phyloP scores from a whole-genome alignment of 805 yeast species.

The Grigorovia humatica region DNA sequence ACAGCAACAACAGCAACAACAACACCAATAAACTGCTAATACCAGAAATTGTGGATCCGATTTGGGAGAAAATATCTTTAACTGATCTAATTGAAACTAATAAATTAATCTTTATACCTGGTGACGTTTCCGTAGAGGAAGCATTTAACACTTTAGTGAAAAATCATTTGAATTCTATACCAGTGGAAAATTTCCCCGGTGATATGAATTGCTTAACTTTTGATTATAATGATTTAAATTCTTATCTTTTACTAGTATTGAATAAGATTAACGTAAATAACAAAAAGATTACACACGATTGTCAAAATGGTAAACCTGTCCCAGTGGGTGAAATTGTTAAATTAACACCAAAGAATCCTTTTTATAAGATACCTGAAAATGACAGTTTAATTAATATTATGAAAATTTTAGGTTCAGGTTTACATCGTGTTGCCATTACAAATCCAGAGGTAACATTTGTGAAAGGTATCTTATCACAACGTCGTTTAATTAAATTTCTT shows the following conservation, averaged over 20 bases:
- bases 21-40: background rate
- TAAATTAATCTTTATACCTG: conserved; percentile 60
- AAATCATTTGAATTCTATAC: conserved; percentile 75
- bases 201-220: conserved; percentile 71
- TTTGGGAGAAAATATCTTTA: conserved; percentile 68
- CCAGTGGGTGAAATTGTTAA: conserved; percentile 84
- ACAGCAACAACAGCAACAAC: no score
- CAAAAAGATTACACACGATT: conserved; percentile 35
- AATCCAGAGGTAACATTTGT: conserved; percentile 43
- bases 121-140: conserved; percentile 64
- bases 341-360: conserved; percentile 81
- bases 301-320: conserved; percentile 80
- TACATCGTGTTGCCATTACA: conserved; percentile 82
- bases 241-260: conserved; percentile 74
- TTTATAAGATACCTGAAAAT: conserved; percentile 60
- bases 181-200: conserved; percentile 49
- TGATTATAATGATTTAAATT: conserved; percentile 84
- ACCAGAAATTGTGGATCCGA: conserved; percentile 8
- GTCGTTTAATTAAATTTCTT: conserved; percentile 70
- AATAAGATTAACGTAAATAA: conserved; percentile 46
- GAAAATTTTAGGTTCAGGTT: conserved; percentile 88
- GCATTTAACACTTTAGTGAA: conserved; percentile 72
- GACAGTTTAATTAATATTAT: conserved; percentile 66
- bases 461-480: conserved; percentile 81
- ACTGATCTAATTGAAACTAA: conserved; percentile 69